A percentile compares a stretch with the other conserved stretches of the same genome.
These are phyloP conservation scores for Knoxdaviesia proteae DNA, from an alignment of 2,329 filamentous ascomycete genomes.

Conservation along the genomic window DNA sequence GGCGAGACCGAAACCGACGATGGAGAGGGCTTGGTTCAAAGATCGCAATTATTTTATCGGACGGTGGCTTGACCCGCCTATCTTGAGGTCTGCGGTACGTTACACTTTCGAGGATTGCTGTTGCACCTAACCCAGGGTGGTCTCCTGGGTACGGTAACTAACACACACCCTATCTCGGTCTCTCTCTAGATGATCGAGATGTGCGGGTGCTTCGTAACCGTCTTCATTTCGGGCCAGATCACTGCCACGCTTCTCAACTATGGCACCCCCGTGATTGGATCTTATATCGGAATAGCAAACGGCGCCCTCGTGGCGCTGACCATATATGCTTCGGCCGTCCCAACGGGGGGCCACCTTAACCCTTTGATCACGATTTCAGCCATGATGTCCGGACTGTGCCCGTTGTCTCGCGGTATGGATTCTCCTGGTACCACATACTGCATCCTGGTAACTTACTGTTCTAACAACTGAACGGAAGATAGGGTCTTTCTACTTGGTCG, in stretches of 20 bases:
- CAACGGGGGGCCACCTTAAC: conserved; percentile 30
- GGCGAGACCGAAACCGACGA: too few relatives aligned
- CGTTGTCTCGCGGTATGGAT: conserved; percentile 18
- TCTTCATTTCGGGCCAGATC: conserved; percentile 13
- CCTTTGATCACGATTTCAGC: conserved; percentile 30
- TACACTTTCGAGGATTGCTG: too few relatives aligned
- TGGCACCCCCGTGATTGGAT: conserved; percentile 9
- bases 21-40: too few relatives aligned
- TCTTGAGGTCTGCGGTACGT: too few relatives aligned
- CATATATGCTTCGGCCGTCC: conserved; percentile 25
- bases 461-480: neutral
- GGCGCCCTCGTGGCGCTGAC: conserved; percentile 21
- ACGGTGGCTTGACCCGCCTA: too few relatives aligned
- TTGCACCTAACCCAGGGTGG: too few relatives aligned
- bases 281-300: conserved; percentile 17
- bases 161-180: too few relatives aligned
- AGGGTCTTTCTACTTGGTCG: conserved; percentile 22
- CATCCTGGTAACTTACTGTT: neutral
- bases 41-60: too few relatives aligned
- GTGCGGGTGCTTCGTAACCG: neutral
- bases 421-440: neutral
- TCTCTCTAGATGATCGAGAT: too few relatives aligned
- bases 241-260: conserved; percentile 11
- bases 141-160: too few relatives aligned
- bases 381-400: conserved; percentile 26